Percentiles rank a stretch among this genome's conserved stretches.
Evolutionary conservation across 768 basidiomycete genomes (phyloP).

Genomic region (Pholiota microspora): DNA sequence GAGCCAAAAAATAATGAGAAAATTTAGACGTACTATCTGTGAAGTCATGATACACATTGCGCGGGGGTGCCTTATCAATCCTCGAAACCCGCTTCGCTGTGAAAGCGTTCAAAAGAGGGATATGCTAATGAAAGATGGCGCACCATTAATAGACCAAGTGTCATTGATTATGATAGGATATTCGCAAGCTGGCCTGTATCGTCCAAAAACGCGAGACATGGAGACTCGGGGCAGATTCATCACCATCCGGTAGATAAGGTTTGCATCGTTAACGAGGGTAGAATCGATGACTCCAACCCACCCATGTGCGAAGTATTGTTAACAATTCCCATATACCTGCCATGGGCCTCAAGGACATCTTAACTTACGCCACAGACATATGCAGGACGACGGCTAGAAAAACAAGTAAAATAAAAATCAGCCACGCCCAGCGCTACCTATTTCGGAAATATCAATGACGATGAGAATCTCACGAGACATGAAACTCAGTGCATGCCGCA

Average conservation of each 20-base stretch:
- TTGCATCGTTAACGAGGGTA: not conserved
- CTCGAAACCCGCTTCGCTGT: not conserved
- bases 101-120: not conserved
- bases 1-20: not conserved
- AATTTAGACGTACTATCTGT: not conserved
- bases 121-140: not conserved
- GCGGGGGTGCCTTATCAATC: not conserved
- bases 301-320: not conserved
- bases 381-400: not conserved
- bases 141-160: not conserved
- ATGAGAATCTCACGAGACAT: not conserved
- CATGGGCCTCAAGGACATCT: not conserved
- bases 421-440: not conserved
- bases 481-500: not conserved
- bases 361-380: not conserved
- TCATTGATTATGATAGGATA: no score
- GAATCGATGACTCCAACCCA: not conserved
- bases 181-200: not conserved
- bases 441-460: not conserved
- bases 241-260: not conserved
- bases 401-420: not conserved
- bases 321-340: not conserved
- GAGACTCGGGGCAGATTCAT: not conserved
- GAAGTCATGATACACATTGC: not conserved
- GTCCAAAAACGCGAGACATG: not conserved